phyloP scores from a whole-genome alignment of 768 basidiomycete species.

The Epithele typhae region DNA sequence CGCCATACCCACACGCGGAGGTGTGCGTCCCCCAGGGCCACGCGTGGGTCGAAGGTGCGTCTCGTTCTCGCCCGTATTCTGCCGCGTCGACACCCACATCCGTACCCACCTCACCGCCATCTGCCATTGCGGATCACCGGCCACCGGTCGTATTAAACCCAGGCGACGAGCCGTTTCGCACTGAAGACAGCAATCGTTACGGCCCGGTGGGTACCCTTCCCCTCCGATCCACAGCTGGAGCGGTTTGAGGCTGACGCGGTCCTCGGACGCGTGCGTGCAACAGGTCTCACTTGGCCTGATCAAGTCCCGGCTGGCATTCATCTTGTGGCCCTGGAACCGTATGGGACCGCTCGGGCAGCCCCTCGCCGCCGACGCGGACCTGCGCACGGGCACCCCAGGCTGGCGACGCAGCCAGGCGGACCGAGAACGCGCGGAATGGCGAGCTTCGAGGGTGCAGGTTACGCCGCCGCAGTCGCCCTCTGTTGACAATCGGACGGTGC shows the following conservation, averaged over 20 bases:
- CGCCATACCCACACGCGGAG: conserved; percentile 56
- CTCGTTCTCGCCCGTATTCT: background rate
- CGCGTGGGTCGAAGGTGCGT: conserved; percentile 70
- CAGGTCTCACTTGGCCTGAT: conserved; percentile 27
- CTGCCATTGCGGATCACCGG: background rate
- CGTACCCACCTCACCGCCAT: background rate
- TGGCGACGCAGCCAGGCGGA: conserved; percentile 33
- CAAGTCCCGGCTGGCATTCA: conserved; percentile 24
- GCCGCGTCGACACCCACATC: background rate
- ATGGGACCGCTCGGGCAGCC: conserved; percentile 23
- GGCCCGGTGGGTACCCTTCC: conserved; percentile 49
- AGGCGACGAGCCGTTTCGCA: conserved; percentile 68
- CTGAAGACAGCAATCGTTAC: conserved; percentile 68
- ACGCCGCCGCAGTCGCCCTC: background rate
- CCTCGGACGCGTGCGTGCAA: too few species aligned
- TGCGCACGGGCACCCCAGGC: conserved; percentile 16
- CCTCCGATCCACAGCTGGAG: background rate
- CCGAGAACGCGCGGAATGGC: conserved; percentile 35
- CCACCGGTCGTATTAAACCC: background rate
- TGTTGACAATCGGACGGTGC: too few species aligned
- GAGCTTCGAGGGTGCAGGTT: conserved; percentile 33
- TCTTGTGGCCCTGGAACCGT: conserved; percentile 27
- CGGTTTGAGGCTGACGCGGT: background rate
- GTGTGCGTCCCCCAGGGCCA: conserved; percentile 58
- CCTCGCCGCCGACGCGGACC: conserved; percentile 9